Percentiles rank a stretch among this genome's conserved stretches.
phyloP scores from a whole-genome alignment of 495 filamentous ascomycete species.

The Tuber umbilicatum region DNA sequence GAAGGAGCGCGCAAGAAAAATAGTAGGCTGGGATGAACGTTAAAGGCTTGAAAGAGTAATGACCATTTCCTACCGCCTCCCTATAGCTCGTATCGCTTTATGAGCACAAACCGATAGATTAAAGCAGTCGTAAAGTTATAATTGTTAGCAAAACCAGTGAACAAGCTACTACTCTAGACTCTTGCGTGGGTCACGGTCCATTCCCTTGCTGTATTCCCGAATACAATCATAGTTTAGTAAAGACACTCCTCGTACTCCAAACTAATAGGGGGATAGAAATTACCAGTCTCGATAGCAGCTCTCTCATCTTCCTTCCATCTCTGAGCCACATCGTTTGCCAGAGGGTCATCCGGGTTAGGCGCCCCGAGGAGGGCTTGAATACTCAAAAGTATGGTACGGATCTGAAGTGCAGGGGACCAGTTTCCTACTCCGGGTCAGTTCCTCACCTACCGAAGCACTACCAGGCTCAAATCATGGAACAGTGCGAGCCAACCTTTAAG shows the following conservation, averaged over 20 bases:
- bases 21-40: neutral
- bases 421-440: conserved; percentile 60
- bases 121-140: neutral
- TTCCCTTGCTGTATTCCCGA: conserved; percentile 30
- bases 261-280: conserved; percentile 10
- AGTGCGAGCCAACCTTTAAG: conserved; percentile 69
- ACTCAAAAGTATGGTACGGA: conserved; percentile 91
- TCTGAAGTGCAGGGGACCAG: conserved; percentile 97
- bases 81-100: neutral
- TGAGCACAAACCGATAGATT: neutral
- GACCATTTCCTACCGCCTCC: neutral
- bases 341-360: conserved; percentile 93
- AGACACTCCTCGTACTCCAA: neutral
- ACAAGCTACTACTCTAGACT: conserved; percentile 18
- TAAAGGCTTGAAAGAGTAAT: neutral
- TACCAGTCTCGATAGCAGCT: conserved; percentile 56
- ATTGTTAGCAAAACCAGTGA: conserved; percentile 4
- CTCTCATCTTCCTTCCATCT: conserved; percentile 93
- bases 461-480: neutral
- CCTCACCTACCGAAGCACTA: neutral
- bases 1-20: neutral
- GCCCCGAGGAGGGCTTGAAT: conserved; percentile 96
- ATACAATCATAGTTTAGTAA: conserved; percentile 11
- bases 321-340: conserved; percentile 96
- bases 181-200: conserved; percentile 41